Evolutionary conservation across 495 filamentous ascomycete genomes (phyloP), one percentile per base, ranked within the genome.

Genomic region (Chaetomium cochliodes): DNA sequence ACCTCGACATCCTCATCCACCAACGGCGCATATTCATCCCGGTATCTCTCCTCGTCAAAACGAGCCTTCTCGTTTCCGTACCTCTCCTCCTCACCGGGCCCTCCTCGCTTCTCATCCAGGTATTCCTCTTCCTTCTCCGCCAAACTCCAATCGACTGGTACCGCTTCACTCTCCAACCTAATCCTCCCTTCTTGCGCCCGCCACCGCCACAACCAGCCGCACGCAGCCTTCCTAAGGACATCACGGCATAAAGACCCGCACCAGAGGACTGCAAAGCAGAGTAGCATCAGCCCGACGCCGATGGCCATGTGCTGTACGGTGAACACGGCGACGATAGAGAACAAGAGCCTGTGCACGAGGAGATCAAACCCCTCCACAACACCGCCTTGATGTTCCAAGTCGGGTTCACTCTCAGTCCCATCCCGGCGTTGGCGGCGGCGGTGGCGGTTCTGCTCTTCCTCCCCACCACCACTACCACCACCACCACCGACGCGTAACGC

Each of bases 11-110:
- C 51, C 23, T 56, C 61, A 42, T 8, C 2, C 7, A 12, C 41
- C n/a, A 18, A 9, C 25, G 9, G 3, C 42, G 11, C 23, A 6
- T 57, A 30, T 39, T 50, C 44, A 26, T 51, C 25, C 18, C 26
- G 25, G 20, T 50, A 26, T 23, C n/a, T 25, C 26, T 64, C 54
- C 53, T 58, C 54, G 26, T 58, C 52, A 22, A 5, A 8, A 52
- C 23, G 30, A 18, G 26, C 25, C 23, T 46, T 18, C 25, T 13
- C 42, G 26, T 61, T 26, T 9, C 42, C 18, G 41, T n/a, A 0
- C n/a, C 22, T 51, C 33, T 18, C 15, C 26, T 28, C 41, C 2
- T 25, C 23, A 5, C n/a, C 4, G 9, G 5, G n/a, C 42, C 23
- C 41, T 11, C 8, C 33, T 12, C 11, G 18, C 47, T 23, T 20